phyloP scores from a whole-genome alignment of 371 early-diverging fungal genomes.

The Rhizopus stolonifer region DNA sequence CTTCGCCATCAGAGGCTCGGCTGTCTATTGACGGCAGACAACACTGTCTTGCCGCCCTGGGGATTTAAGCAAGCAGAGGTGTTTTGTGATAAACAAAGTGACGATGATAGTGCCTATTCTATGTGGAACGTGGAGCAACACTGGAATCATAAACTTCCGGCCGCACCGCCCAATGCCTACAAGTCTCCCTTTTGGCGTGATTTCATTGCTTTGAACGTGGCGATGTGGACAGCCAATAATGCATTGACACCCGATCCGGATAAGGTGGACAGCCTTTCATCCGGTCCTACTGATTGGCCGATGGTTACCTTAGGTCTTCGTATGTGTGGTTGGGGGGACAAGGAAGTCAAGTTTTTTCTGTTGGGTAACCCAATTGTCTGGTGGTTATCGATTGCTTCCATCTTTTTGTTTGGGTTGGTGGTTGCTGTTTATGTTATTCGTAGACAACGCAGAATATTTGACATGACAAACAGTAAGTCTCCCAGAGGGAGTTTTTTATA shows the following conservation, averaged over 20 bases:
- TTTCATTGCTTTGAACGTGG: slow-evolving; percentile 92
- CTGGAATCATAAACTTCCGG: slow-evolving; percentile 70
- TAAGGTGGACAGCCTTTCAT: slow-evolving; percentile 89
- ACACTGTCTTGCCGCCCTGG: slow-evolving; percentile 94
- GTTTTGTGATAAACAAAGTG: slow-evolving; percentile 74
- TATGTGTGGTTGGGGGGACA: slow-evolving; percentile 97
- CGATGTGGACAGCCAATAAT: slow-evolving; percentile 98
- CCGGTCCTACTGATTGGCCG: slow-evolving; percentile 95
- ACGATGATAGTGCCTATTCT: slow-evolving; percentile 57
- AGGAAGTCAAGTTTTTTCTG: slow-evolving; percentile 89
- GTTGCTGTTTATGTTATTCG: slow-evolving; percentile 63
- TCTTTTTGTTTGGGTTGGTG: slow-evolving; percentile 53
- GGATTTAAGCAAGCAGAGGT: slow-evolving; percentile 98
- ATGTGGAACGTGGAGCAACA: slow-evolving; percentile 99
- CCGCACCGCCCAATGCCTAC: slow-evolving; percentile 63
- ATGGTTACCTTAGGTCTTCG: slow-evolving; percentile 89
- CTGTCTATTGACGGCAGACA: slow-evolving; percentile 83
- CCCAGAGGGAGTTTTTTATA: neutral
- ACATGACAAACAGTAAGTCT: slow-evolving; percentile 52
- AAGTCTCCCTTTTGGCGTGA: slow-evolving; percentile 82
- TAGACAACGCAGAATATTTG: slow-evolving; percentile 66
- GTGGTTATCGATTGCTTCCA: slow-evolving; percentile 83
- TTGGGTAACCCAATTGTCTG: slow-evolving; percentile 97
- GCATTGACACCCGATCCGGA: slow-evolving; percentile 96
- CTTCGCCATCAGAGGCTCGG: slow-evolving; percentile 77